These are phyloP conservation scores for Pichia cactophila DNA, from an alignment of 1,139 yeast species.

Conservation along the genomic window DNA sequence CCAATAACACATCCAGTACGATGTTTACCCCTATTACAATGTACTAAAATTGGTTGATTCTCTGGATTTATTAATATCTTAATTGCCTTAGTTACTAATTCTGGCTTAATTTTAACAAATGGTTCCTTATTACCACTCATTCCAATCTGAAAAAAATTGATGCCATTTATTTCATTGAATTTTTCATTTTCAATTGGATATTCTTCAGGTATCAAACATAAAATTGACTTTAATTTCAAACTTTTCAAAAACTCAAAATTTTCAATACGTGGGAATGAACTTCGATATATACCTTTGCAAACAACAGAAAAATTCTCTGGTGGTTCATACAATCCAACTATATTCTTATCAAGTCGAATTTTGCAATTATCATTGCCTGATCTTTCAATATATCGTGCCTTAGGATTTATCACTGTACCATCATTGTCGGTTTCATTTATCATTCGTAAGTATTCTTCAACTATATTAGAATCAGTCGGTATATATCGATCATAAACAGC, in stretches of 20 bases:
- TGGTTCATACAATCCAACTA: constrained; percentile 34
- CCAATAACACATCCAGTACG: constrained; percentile 96
- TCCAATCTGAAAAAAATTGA: constrained; percentile 76
- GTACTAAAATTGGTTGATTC: constrained; percentile 86
- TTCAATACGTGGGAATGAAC: constrained; percentile 82
- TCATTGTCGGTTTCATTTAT: constrained; percentile 1
- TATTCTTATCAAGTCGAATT: constrained; percentile 7
- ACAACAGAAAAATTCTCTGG: constrained; percentile 93
- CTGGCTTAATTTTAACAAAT: constrained; percentile 76
- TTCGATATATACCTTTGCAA: constrained; percentile 69
- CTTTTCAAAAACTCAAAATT: constrained; percentile 61
- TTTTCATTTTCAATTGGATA: constrained; percentile 71
- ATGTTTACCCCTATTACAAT: constrained; percentile 94
- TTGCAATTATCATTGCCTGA: constrained; percentile 6
- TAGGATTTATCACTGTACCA: neutral
- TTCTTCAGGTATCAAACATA: constrained; percentile 85
- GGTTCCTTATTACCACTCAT: constrained; percentile 96
- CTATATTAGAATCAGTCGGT: constrained; percentile 20
- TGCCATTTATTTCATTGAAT: constrained; percentile 53
- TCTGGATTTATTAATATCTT: constrained; percentile 73
- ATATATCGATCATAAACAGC: constrained; percentile 25
- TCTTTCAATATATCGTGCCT: constrained; percentile 2
- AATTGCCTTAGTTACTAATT: constrained; percentile 70
- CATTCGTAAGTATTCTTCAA: constrained; percentile 14
- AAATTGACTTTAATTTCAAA: constrained; percentile 60